Evolutionary conservation across 345 rosid species (phyloP).

Genomic region (Trapa bicornis): DNA sequence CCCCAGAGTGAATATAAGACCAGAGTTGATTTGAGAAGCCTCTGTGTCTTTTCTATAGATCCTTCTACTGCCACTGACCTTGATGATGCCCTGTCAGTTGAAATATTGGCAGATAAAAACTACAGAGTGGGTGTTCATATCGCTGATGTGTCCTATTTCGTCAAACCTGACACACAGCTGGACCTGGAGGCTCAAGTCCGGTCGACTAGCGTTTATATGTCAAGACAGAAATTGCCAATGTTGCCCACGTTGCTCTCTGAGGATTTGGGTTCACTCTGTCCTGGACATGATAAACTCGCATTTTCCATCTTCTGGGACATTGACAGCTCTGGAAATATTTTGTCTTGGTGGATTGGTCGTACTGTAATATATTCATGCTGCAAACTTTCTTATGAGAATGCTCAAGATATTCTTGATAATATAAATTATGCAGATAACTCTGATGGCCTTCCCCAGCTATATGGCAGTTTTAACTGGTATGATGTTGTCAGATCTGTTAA

Average conservation of each 20-base stretch:
- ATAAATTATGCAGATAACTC: constrained; percentile 13
- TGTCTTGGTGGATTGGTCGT: constrained; percentile 71
- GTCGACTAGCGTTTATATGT: constrained; percentile 73
- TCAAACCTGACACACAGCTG: constrained; percentile 59
- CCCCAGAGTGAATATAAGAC: constrained; percentile 42
- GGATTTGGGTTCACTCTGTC: constrained; percentile 59
- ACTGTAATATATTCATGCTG: constrained; percentile 70
- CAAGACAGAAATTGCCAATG: constrained; percentile 56
- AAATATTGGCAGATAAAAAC: constrained; percentile 39
- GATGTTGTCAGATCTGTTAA: constrained; percentile 48
- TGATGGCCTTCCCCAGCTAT: constrained; percentile 33
- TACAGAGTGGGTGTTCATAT: constrained; percentile 84
- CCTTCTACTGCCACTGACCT: constrained; percentile 69
- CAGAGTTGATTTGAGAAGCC: constrained; percentile 60
- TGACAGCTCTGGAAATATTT: constrained; percentile 37
- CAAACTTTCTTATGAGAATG: constrained; percentile 75
- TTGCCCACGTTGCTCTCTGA: constrained; percentile 69
- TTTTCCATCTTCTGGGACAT: constrained; percentile 81
- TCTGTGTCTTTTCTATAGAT: constrained; percentile 69
- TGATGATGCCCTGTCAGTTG: constrained; percentile 85
- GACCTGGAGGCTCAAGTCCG: constrained; percentile 70
- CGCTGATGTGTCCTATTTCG: constrained; percentile 80
- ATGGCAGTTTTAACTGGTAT: constrained; percentile 54
- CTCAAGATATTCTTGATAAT: constrained; percentile 55
- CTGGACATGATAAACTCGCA: constrained; percentile 76